These are phyloP conservation scores for Fusarium napiforme DNA, from an alignment of 2,329 filamentous ascomycete genomes.

Conservation along the genomic window DNA sequence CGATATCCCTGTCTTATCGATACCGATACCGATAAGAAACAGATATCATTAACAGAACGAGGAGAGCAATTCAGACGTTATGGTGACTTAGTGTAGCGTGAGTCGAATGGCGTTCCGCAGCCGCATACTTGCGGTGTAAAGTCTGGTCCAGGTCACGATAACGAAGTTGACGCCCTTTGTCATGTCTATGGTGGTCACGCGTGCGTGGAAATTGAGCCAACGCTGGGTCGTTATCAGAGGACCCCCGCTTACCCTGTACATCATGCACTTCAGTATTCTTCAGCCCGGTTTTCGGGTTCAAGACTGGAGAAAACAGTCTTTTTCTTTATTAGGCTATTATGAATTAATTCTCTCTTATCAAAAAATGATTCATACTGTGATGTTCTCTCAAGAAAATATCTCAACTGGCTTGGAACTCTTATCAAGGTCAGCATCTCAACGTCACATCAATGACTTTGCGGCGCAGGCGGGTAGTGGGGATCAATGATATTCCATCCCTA, in stretches of 20 bases:
- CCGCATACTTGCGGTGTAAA: background rate
- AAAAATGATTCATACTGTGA: fast-evolving
- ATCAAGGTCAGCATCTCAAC: fast-evolving
- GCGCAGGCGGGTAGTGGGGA: background rate
- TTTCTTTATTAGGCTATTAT: fast-evolving
- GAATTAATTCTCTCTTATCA: fast-evolving
- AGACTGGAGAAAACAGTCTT: fast-evolving
- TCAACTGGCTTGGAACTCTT: fast-evolving
- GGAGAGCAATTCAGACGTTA: fast-evolving
- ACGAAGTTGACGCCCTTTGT: background rate
- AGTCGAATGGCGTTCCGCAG: background rate
- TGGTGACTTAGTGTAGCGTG: fast-evolving
- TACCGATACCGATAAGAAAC: background rate
- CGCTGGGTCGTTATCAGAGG: background rate
- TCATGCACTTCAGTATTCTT: fast-evolving
- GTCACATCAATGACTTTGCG: fast-evolving
- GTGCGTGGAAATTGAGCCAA: background rate
- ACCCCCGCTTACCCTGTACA: background rate
- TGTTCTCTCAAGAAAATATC: fast-evolving
- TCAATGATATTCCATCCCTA: background rate
- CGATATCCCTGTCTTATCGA: background rate
- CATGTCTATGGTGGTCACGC: background rate
- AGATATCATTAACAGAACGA: fast-evolving
- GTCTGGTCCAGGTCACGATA: background rate
- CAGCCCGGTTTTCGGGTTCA: fast-evolving